Evolutionary conservation across 805 yeast species (phyloP).

Genomic region (Zygotorulaspora danielsina): DNA sequence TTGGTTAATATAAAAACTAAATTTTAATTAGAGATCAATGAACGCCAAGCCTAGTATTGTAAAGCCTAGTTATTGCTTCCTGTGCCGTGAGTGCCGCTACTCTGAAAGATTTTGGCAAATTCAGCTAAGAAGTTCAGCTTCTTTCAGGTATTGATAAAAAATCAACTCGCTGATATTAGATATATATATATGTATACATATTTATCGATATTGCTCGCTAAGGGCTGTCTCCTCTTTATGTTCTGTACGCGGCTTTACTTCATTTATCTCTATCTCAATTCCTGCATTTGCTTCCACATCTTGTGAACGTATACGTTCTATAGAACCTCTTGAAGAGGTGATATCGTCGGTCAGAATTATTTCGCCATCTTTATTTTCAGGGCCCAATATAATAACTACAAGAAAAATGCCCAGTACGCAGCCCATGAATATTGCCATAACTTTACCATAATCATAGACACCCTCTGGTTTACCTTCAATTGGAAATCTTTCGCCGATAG

Average conservation of each 20-base stretch:
- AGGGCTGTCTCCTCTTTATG: no score
- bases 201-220: no score
- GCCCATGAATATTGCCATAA: slow-evolving; percentile 65
- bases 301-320: neutral
- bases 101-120: no score
- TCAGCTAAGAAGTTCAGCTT: no score
- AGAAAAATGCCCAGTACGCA: slow-evolving; percentile 54
- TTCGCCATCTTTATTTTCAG: slow-evolving; percentile 47
- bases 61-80: no score
- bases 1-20: no score
- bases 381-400: slow-evolving; percentile 51
- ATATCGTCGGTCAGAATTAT: slow-evolving; percentile 10
- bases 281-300: neutral
- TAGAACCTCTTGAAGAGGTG: slow-evolving; percentile 3
- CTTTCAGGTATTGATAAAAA: neutral
- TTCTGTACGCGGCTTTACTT: slow-evolving; percentile 9
- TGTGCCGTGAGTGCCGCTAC: no score
- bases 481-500: slow-evolving; percentile 56
- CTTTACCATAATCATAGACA: slow-evolving; percentile 50
- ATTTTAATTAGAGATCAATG: no score
- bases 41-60: no score
- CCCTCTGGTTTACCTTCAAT: slow-evolving; percentile 33
- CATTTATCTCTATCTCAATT: neutral
- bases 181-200: no score
- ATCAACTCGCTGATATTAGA: neutral